Conservation (phyloP, 176 grass and related monocot genomes). For the Phoenix dactylifera region DNA sequence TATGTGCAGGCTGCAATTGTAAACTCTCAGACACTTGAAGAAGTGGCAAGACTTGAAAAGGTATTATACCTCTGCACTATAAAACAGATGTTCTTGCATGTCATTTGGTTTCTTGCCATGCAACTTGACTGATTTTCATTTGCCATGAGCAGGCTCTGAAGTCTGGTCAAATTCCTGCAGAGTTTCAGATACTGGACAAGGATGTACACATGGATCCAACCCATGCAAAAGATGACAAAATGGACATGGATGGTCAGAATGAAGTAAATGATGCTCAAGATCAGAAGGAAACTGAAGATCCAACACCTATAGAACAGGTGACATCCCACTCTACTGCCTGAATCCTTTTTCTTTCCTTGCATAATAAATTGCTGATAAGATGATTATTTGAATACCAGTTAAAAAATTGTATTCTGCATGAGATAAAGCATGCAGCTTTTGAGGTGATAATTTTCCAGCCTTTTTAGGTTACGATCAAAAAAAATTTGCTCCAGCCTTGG, state of each 20-base stretch:
- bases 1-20: conserved; percentile 66
- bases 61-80: conserved; percentile 19
- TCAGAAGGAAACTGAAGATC: conserved; percentile 41
- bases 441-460: no score
- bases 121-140: conserved; percentile 3
- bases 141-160: conserved; percentile 49
- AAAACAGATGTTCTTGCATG: background rate
- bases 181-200: conserved; percentile 64
- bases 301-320: conserved; percentile 51
- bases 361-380: no score
- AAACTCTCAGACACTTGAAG: conserved; percentile 93
- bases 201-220: conserved; percentile 31
- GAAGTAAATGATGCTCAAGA: conserved; percentile 26
- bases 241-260: conserved; percentile 55
- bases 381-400: no score
- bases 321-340: no score
- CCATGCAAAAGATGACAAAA: conserved; percentile 45
- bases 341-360: no score
- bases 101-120: background rate
- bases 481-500: no score
- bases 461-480: no score
- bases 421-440: no score
- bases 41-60: conserved; percentile 92
- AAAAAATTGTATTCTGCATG: no score
- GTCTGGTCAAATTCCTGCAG: conserved; percentile 71